phyloP scores from a whole-genome alignment of 306 rosid genomes.

The Adenanthera pavonina region DNA sequence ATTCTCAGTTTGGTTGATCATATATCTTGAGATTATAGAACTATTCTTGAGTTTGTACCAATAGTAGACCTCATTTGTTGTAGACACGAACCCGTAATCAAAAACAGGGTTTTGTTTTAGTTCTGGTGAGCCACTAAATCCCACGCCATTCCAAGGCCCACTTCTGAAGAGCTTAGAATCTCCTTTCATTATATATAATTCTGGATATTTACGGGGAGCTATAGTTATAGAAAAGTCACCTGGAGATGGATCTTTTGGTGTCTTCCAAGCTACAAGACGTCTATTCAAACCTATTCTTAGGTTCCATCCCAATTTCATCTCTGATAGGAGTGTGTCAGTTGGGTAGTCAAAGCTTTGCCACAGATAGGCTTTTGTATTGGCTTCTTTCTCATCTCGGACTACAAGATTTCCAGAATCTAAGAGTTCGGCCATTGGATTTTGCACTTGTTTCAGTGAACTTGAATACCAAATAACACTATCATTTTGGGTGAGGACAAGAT shows the following conservation, averaged over 20 bases:
- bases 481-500: slow-evolving; percentile 1
- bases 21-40: background rate
- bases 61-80: background rate
- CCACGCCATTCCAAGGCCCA: slow-evolving; percentile 6
- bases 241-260: background rate
- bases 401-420: background rate
- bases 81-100: background rate
- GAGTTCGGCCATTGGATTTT: background rate
- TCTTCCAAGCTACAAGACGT: background rate
- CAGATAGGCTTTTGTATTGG: background rate
- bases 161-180: background rate
- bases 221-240: background rate
- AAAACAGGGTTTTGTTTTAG: background rate
- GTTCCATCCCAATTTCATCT: background rate
- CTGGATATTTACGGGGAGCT: background rate
- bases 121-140: background rate
- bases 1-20: background rate
- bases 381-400: background rate
- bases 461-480: background rate
- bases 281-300: background rate
- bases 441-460: background rate
- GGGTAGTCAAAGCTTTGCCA: slow-evolving; percentile 2
- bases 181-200: background rate
- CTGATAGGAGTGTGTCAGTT: background rate
- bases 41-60: background rate